These are phyloP conservation scores for Fusarium pseudoanthophilum DNA, from an alignment of 2,329 filamentous ascomycete genomes.

Conservation along the genomic window DNA sequence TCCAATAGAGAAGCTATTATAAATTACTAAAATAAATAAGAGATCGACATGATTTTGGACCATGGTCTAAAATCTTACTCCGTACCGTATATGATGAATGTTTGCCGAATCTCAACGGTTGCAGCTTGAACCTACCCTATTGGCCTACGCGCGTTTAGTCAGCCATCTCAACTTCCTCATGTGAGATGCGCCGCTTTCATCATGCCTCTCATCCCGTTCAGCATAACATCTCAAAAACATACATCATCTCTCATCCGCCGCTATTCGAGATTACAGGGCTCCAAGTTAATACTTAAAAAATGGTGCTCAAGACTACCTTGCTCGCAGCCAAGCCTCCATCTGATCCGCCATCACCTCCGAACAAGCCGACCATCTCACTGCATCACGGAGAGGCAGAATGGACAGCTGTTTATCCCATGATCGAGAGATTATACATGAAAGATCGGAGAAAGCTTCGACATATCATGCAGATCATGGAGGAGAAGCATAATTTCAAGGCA, in stretches of 20 bases:
- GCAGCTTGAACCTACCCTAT: not conserved
- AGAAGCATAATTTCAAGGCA: constrained; percentile 22
- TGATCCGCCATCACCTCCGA: not conserved
- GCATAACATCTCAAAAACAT: not conserved
- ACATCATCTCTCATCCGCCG: too few relatives aligned
- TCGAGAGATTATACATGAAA: constrained; percentile 10
- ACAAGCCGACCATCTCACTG: not conserved
- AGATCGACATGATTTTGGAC: not conserved
- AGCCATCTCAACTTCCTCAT: not conserved
- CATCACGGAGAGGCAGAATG: constrained; percentile 21
- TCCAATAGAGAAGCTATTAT: rapidly evolving
- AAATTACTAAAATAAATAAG: too few relatives aligned
- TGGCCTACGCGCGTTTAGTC: not conserved
- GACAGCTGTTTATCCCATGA: not conserved
- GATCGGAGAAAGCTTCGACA: constrained; percentile 19
- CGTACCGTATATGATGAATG: not conserved
- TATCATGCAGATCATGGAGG: constrained; percentile 26
- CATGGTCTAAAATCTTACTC: too few relatives aligned
- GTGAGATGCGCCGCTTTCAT: not conserved
- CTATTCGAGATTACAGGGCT: too few relatives aligned
- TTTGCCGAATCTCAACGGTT: not conserved
- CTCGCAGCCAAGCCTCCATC: not conserved
- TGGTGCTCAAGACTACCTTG: not conserved
- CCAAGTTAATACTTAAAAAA: not conserved
- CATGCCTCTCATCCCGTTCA: too few relatives aligned